Conservation (phyloP, 106 monocot genomes). For the Xerophyta viscosa region DNA sequence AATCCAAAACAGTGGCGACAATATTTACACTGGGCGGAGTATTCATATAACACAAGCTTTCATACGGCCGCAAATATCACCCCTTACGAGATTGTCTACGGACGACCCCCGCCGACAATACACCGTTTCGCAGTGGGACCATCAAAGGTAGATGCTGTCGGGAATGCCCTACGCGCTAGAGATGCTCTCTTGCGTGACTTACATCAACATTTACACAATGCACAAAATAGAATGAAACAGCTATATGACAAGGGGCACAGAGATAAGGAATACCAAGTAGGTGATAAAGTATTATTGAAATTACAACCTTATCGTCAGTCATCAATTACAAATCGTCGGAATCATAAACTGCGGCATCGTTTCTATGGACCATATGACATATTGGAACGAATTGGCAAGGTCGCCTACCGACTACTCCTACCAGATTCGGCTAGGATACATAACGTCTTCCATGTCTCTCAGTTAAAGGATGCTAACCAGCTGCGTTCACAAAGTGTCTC, state of each 20-base stretch:
- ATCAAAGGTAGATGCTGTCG: not conserved
- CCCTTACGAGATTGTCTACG: conserved; percentile 15
- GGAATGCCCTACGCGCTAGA: not conserved
- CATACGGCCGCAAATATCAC: conserved; percentile 1
- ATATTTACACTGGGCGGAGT: conserved; percentile 4
- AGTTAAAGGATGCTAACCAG: not conserved
- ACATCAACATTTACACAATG: not conserved
- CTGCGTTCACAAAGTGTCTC: too few species aligned
- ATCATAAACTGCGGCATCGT: not conserved
- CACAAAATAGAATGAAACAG: not conserved
- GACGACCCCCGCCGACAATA: conserved; percentile 3
- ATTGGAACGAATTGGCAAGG: not conserved
- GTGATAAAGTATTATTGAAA: not conserved
- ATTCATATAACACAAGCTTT: conserved; percentile 9
- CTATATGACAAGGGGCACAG: not conserved
- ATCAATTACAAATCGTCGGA: not conserved
- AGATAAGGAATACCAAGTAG: not conserved
- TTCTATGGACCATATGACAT: not conserved
- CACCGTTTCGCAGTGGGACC: not conserved
- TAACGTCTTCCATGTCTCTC: not conserved
- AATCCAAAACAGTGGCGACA: conserved; percentile 5
- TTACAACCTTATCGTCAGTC: conserved; percentile 1
- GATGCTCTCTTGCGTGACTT: not conserved
- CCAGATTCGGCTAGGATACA: not conserved
- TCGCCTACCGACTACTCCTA: not conserved